A percentile compares a stretch with the other conserved stretches of the same genome.
phyloP scores from a whole-genome alignment of 2,329 filamentous ascomycete genomes.

The Pseudopithomyces maydicus region DNA sequence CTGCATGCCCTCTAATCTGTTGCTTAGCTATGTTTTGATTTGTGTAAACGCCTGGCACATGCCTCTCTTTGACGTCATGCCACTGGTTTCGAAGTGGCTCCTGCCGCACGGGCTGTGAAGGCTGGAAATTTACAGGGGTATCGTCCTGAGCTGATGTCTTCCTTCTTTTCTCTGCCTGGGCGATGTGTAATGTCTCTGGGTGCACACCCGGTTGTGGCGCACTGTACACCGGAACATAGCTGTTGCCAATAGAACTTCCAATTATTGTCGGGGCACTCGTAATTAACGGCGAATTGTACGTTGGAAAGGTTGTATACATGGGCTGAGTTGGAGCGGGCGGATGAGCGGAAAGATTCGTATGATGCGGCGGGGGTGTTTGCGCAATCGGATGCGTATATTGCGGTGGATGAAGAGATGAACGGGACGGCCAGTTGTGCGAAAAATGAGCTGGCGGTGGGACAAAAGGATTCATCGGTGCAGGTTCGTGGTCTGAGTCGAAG shows the following conservation, averaged over 20 bases:
- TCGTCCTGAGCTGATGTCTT: slow-evolving; percentile 15
- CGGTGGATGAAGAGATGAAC: background rate
- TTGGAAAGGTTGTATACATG: background rate
- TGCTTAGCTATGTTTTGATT: background rate
- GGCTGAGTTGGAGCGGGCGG: background rate
- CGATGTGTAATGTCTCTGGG: background rate
- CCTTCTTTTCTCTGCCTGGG: slow-evolving; percentile 28
- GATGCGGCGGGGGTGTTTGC: background rate
- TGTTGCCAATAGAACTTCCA: background rate
- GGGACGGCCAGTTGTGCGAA: background rate
- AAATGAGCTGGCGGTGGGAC: background rate
- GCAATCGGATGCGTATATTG: background rate
- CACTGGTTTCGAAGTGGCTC: background rate
- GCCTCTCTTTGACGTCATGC: background rate
- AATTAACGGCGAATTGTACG: background rate
- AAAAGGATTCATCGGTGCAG: background rate
- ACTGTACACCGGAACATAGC: slow-evolving; percentile 5
- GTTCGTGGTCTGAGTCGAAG: background rate
- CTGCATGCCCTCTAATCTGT: background rate
- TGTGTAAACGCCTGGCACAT: slow-evolving; percentile 1
- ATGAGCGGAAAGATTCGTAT: background rate
- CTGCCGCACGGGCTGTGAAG: background rate
- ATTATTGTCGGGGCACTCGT: background rate
- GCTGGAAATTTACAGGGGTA: background rate
- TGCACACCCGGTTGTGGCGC: background rate